Base-by-base conservation (phyloP, 2,329 filamentous ascomycete genomes). In the Colletotrichum paranaense region DNA sequence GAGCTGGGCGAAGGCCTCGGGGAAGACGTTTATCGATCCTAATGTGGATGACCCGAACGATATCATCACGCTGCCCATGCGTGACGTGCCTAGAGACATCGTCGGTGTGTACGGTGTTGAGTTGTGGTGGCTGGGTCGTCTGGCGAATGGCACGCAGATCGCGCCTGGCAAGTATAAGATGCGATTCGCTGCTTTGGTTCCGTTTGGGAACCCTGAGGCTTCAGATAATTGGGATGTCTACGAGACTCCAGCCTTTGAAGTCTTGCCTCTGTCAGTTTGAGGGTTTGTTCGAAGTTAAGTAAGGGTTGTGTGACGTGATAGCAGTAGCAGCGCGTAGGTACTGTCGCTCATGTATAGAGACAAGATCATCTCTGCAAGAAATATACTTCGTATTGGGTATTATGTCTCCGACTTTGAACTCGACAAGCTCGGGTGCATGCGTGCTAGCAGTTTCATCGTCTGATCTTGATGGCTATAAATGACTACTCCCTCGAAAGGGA, bases 91-190 rank as follows among this genome's bases (percentile, higher is more conserved):
- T 0, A 79, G 84, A 11, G 79, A 80, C 2, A 80, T 80, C 38
- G 67, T 64, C 28, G 75, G 63, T 3, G 14, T 62, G 59, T 68
- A 64, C 12, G 68, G 65, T 2, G 73, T 76, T 6, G 79, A 78
- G 46, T 83, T 82, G 59, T 85, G 82, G 80, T 86, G 84, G 84
- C 83, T 86, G 22, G 84, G 84, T 4, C 82, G 82, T 67, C 78
- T 85, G 19, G 81, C 83, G 14, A 84, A 86, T 67, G 84, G 84
- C 5, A 81, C 82, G 8, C 80, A 80, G 52, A 84, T 86, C 56
- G 75, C 78, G 3, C 82, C 83, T 2, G 84, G 84, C 2, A 82
- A 82, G 49, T 86, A 86, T 68, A 84, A 69, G 46, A 67, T 74
- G 56, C 72, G 74, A 5, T 60, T 72, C 30, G 71, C 74, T 9